These are phyloP conservation scores for Cryptococcus neoformans DNA, from an alignment of 1,284 basidiomycete genomes.

Conservation along the genomic window DNA sequence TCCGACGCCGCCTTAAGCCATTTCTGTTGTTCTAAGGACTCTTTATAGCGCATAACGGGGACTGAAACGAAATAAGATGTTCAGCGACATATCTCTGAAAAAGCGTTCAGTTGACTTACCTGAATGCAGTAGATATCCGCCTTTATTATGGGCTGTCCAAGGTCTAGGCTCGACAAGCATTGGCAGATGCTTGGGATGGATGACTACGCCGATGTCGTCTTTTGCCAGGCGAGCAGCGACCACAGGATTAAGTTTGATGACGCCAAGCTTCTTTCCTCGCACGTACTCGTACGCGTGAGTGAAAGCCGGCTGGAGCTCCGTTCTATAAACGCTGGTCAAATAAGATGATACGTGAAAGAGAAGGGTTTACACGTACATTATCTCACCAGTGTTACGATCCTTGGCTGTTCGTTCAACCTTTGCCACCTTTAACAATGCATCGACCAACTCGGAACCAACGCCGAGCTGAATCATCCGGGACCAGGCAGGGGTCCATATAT, in stretches of 20 bases:
- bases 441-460: conserved; percentile 79
- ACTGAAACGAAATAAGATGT: conserved; percentile 49
- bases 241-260: conserved; percentile 81
- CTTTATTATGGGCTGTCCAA: conserved; percentile 75
- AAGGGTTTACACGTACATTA: conserved; percentile 50
- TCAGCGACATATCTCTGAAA: too few relatives aligned
- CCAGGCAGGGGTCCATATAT: conserved; percentile 76
- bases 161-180: conserved; percentile 92
- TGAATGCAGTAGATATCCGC: conserved; percentile 78
- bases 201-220: conserved; percentile 69
- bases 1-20: conserved; percentile 77
- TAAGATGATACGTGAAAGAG: background rate
- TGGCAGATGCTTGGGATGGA: conserved; percentile 91
- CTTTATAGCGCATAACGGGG: conserved; percentile 87
- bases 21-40: conserved; percentile 77
- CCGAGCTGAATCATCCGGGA: conserved; percentile 70
- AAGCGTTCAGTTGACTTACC: conserved; percentile 52
- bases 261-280: conserved; percentile 86
- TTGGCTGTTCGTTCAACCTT: conserved; percentile 64
- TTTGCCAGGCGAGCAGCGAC: conserved; percentile 75
- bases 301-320: conserved; percentile 73
- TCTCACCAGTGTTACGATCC: conserved; percentile 59
- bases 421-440: conserved; percentile 79
- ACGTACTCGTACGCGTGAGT: conserved; percentile 89
- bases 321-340: background rate